Percentiles rank a stretch among this genome's conserved stretches.
phyloP scores from a whole-genome alignment of 1,284 basidiomycete species.

The Phellopilus nigrolimitatus region DNA sequence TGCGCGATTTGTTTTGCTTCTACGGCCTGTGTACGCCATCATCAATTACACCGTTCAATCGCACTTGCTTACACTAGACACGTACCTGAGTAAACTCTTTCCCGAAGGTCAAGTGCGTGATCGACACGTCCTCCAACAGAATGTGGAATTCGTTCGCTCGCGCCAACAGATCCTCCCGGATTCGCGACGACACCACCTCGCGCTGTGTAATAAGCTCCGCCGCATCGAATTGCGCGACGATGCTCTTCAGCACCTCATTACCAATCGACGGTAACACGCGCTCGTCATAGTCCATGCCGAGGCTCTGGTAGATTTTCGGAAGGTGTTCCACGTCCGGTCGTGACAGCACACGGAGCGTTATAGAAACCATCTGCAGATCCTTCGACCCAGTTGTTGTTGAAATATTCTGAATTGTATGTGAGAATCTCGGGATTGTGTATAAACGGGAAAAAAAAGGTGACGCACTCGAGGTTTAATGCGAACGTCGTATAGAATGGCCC shows the following conservation, averaged over 20 bases:
- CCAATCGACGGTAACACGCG: constrained; percentile 91
- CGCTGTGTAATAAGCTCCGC: constrained; percentile 92
- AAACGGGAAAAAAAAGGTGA: constrained; percentile 15
- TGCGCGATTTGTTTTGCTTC: constrained; percentile 98
- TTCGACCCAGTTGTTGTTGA: constrained; percentile 96
- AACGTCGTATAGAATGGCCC: constrained; percentile 96
- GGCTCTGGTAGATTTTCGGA: constrained; percentile 89
- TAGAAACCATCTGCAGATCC: constrained; percentile 96
- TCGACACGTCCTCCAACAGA: constrained; percentile 94
- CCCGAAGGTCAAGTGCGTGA: constrained; percentile 82
- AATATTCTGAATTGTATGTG: constrained; percentile 65
- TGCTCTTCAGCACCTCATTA: constrained; percentile 97
- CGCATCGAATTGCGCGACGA: constrained; percentile 98
- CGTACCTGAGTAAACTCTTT: constrained; percentile 56
- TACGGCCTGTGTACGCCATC: constrained; percentile 84
- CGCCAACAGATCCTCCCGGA: constrained; percentile 88
- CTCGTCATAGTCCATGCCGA: constrained; percentile 97
- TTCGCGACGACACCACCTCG: constrained; percentile 89
- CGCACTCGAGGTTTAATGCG: constrained; percentile 92
- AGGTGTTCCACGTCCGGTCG: constrained; percentile 88
- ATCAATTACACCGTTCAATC: constrained; percentile 6
- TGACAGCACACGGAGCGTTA: constrained; percentile 94
- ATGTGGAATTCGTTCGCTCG: constrained; percentile 97
- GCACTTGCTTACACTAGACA: too few species aligned
- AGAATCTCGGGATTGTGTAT: neutral